Evolutionary conservation across 345 rosid species (phyloP), one percentile per base, ranked within the genome.

Genomic region (Rubroshorea leprosula): DNA sequence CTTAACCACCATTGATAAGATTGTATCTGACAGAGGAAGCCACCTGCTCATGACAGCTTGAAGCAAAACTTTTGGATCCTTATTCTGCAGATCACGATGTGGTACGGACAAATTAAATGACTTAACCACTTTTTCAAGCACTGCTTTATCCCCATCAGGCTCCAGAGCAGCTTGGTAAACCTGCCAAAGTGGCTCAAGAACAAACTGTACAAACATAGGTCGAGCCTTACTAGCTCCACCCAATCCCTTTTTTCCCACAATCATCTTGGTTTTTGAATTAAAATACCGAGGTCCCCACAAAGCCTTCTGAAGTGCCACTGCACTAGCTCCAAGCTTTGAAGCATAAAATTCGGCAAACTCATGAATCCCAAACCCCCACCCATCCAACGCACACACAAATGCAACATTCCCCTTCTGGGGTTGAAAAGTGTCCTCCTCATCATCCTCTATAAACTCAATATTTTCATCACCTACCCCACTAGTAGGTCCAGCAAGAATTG

Each of bases 131-230:
- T 83, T 86, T 61, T 71, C 84, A 45, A 89, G 80, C 53, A 83
- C 51, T 5, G 61, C 72, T 74, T 61, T 83, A 68, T 77, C 80
- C 23, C 97, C 87, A 49, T 72, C 82, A 0, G 90, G 87, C 60
- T 84, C 83, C 45, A 84, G 61, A 51, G 89, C 89, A 55, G 87
- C 84, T 47, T 81, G 76, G 68, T 89, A 89, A 62, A 92, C 85
- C 78, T 85, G 77, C 98, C 98, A 89, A 53, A 92, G 74, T 16
- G 87, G 98, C 61, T 92, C 96, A 61, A 92, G 97, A 69, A 92
- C 96, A 76, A 83, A 86, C 72, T 89, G 91, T 53, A 92, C 98
- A 76, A 89, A 92, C 97, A 89, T 86, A 25, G 98, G 98, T 25
- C 76, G 70, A n/a, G 78, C 83, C 68, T 80, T 89, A 62, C 79